Percentiles rank a stretch among this genome's conserved stretches.
Evolutionary conservation across 73 alveolate species (phyloP).

Genomic region (Blepharisma japonicum): DNA sequence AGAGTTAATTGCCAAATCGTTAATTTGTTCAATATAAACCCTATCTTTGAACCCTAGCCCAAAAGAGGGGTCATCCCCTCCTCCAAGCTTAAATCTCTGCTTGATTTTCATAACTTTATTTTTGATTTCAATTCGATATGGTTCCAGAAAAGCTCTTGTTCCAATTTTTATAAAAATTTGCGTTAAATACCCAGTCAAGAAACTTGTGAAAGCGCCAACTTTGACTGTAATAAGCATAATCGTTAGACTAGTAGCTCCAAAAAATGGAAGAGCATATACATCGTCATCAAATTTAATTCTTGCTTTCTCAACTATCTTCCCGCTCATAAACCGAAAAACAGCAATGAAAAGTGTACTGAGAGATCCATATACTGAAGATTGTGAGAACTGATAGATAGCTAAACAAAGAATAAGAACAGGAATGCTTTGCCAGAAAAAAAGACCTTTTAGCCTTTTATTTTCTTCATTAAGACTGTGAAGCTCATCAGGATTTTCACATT

Average conservation of each 20-base stretch:
- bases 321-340: not conserved
- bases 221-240: conserved; percentile 6
- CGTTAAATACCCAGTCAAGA: conserved; percentile 21
- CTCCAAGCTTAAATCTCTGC: not conserved
- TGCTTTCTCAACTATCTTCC: not conserved
- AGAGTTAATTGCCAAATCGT: not conserved
- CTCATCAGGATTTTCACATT: conserved; percentile 12
- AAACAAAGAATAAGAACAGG: not conserved
- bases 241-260: conserved; percentile 18
- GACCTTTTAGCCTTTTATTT: not conserved
- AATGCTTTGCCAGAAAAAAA: conserved; percentile 3
- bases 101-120: not conserved
- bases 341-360: not conserved
- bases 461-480: not conserved
- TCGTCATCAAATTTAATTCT: not conserved
- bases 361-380: not conserved
- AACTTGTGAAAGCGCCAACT: conserved; percentile 25
- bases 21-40: conserved; percentile 17
- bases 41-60: conserved; percentile 13
- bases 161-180: not conserved
- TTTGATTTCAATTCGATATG: not conserved
- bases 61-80: not conserved
- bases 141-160: conserved; percentile 17
- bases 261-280: conserved; percentile 5
- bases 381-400: not conserved